phyloP scores from a whole-genome alignment of 2,329 filamentous ascomycete genomes.

The Juglanconis juglandina region DNA sequence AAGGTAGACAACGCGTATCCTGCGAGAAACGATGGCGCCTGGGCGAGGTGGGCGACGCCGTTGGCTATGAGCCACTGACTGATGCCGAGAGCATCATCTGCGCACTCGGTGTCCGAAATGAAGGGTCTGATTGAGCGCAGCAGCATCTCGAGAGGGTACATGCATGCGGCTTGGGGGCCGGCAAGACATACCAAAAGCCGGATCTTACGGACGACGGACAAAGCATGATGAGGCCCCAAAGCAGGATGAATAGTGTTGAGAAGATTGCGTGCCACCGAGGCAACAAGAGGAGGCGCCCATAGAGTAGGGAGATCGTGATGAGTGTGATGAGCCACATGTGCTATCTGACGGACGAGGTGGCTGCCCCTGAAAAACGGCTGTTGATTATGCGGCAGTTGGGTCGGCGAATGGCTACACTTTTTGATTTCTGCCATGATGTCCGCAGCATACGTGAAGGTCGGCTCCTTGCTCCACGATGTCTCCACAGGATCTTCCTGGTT shows the following conservation, averaged over 20 bases:
- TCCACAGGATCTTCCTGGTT: conserved; percentile 75
- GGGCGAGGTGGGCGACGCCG: conserved; percentile 62
- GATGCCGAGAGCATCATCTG: conserved; percentile 84
- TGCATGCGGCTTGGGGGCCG: conserved; percentile 66
- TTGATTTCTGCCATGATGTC: conserved; percentile 68
- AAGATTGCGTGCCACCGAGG: conserved; percentile 71
- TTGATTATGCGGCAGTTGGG: conserved; percentile 69
- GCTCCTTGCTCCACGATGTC: conserved; percentile 59
- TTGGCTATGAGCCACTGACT: conserved; percentile 76
- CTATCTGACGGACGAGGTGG: conserved; percentile 70
- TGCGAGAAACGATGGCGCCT: conserved; percentile 71
- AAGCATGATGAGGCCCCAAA: conserved; percentile 81
- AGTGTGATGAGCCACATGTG: conserved; percentile 72
- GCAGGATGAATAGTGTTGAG: conserved; percentile 79
- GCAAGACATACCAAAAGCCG: conserved; percentile 77
- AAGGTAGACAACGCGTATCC: conserved; percentile 78
- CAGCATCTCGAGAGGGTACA: conserved; percentile 87
- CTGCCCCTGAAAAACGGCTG: conserved; percentile 83
- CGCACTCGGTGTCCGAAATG: conserved; percentile 78
- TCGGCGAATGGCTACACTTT: conserved; percentile 61
- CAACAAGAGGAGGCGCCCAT: conserved; percentile 74
- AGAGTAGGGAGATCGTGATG: conserved; percentile 58
- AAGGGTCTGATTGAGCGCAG: conserved; percentile 76
- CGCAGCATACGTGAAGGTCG: conserved; percentile 57
- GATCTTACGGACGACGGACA: conserved; percentile 81